Evolutionary conservation across 2,329 filamentous ascomycete genomes (phyloP).

Genomic region (Pseudocercospora eumusae): DNA sequence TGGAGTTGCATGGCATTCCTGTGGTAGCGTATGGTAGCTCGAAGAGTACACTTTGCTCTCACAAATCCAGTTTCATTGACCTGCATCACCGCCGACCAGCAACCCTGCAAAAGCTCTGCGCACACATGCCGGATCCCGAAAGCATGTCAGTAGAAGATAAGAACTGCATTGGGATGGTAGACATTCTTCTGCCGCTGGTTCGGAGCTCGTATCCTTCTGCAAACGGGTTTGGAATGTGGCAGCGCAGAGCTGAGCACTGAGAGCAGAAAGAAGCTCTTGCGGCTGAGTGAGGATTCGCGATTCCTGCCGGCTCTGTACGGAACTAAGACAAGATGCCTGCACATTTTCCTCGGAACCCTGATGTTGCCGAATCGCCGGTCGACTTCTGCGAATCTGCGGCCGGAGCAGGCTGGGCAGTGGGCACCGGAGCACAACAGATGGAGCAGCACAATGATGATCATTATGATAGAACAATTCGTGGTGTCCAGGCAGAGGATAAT

Average conservation of each 20-base stretch:
- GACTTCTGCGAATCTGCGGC: neutral
- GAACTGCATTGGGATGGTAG: no score
- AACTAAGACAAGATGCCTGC: constrained; percentile 6
- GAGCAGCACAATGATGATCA: neutral
- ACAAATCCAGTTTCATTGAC: constrained; percentile 6
- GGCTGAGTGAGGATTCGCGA: constrained; percentile 4
- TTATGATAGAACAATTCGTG: no score
- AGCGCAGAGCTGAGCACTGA: neutral
- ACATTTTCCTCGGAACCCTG: constrained; percentile 6
- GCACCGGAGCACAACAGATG: neutral
- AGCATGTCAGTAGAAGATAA: neutral
- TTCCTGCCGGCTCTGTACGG: constrained; percentile 3
- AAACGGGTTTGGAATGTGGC: constrained; percentile 2
- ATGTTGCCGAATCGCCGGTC: constrained; percentile 4
- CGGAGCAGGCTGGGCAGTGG: neutral
- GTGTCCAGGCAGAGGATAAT: neutral
- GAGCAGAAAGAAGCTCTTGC: neutral
- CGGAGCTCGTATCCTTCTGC: constrained; percentile 1
- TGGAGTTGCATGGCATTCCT: neutral
- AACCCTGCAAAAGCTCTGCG: neutral
- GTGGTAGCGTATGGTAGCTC: neutral
- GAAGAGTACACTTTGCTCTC: neutral
- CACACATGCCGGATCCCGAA: constrained; percentile 5
- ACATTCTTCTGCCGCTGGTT: no score
- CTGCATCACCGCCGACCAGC: constrained; percentile 1